Conservation (phyloP, 257 asterid species). For the Verbascum thapsus region DNA sequence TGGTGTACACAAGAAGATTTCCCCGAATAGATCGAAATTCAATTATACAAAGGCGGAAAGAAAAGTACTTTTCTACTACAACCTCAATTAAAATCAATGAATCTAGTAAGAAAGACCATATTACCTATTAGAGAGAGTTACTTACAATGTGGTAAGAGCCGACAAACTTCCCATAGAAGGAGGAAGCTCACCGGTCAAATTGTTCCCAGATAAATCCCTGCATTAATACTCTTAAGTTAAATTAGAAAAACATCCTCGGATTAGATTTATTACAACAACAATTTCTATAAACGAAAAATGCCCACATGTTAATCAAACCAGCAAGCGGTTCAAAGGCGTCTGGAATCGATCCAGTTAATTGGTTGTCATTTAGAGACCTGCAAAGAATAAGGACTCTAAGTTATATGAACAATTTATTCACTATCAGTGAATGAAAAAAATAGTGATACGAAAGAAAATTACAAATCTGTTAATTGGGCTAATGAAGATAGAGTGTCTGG, state of each 20-base stretch:
- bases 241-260: slow-evolving; percentile 10
- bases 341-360: slow-evolving; percentile 71
- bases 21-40: too few relatives aligned
- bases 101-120: too few relatives aligned
- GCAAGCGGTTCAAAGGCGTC: slow-evolving; percentile 66
- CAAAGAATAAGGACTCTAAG: slow-evolving; percentile 20
- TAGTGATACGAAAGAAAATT: slow-evolving; percentile 25
- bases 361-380: slow-evolving; percentile 71
- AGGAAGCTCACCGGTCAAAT: slow-evolving; percentile 71
- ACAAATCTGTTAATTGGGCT: slow-evolving; percentile 69
- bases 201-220: slow-evolving; percentile 86
- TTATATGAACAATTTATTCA: slow-evolving; percentile 13
- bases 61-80: too few relatives aligned
- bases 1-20: too few relatives aligned
- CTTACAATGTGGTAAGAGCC: slow-evolving; percentile 73
- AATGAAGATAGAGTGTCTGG: slow-evolving; percentile 56
- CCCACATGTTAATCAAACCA: slow-evolving; percentile 57
- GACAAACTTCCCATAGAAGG: slow-evolving; percentile 73
- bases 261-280: slow-evolving; percentile 3
- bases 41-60: too few relatives aligned
- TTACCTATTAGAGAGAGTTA: slow-evolving; percentile 24
- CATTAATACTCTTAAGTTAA: slow-evolving; percentile 23
- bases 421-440: too few relatives aligned
- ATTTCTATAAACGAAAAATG: slow-evolving; percentile 15
- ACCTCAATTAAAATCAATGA: too few relatives aligned